Evolutionary conservation across 805 yeast species (phyloP).

Genomic region (Lachancea fermentati): DNA sequence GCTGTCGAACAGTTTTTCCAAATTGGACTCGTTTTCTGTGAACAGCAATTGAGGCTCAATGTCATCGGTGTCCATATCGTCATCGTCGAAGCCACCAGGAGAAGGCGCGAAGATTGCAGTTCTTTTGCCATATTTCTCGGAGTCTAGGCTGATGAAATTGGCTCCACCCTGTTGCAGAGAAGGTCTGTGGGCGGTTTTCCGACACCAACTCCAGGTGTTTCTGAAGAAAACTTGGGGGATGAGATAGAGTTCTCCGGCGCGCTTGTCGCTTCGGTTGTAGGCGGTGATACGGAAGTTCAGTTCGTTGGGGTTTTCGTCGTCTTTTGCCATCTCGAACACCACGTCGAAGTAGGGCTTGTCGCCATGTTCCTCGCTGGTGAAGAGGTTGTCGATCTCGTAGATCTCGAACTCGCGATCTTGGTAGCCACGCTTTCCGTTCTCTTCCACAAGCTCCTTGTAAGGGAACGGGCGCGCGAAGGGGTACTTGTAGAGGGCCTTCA

Average conservation of each 20-base stretch:
- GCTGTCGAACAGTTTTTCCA: conserved; percentile 57
- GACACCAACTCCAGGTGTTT: conserved; percentile 91
- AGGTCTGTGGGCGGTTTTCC: conserved; percentile 47
- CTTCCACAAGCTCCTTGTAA: conserved; percentile 64
- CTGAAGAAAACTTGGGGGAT: conserved; percentile 80
- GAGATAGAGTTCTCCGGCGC: conserved; percentile 83
- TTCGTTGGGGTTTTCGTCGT: conserved; percentile 74
- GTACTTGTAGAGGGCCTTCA: conserved; percentile 86
- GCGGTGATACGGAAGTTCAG: conserved; percentile 81
- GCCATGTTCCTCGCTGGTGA: conserved; percentile 43
- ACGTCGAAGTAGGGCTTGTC: conserved; percentile 80
- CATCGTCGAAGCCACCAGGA: conserved; percentile 58
- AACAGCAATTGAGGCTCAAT: conserved; percentile 72
- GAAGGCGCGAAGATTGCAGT: conserved; percentile 74
- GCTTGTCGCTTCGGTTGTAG: conserved; percentile 64
- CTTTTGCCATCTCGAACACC: conserved; percentile 85
- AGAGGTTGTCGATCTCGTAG: conserved; percentile 65
- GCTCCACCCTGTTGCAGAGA: conserved; percentile 37
- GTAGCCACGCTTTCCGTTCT: conserved; percentile 60
- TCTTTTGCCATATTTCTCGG: conserved; percentile 62
- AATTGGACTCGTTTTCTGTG: conserved; percentile 87
- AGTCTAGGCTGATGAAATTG: conserved; percentile 53
- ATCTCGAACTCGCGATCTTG: conserved; percentile 73
- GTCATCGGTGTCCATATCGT: conserved; percentile 37
- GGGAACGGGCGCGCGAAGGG: conserved; percentile 79